A percentile compares a stretch with the other conserved stretches of the same genome.
Conservation (phyloP, 306 rosid species). For the Fragaria iinumae region DNA sequence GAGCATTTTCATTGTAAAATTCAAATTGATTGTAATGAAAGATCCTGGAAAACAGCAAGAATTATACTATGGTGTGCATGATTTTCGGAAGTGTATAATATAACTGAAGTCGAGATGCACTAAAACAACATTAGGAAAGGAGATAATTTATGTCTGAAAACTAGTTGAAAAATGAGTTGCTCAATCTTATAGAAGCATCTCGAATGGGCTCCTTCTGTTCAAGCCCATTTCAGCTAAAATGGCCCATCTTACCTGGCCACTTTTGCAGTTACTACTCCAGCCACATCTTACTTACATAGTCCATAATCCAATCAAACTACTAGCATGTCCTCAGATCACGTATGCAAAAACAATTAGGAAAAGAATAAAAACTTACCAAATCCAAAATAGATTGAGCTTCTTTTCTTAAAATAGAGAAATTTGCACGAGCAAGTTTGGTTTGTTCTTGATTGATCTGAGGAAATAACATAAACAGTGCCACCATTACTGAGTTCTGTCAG, state of each 20-base stretch:
- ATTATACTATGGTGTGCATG: neutral
- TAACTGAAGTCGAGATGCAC: neutral
- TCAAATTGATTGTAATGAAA: neutral
- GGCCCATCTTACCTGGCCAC: neutral
- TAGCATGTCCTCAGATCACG: neutral
- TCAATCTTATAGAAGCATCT: neutral
- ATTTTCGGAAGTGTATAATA: neutral
- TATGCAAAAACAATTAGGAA: slow-evolving; percentile 1
- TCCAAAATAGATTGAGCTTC: slow-evolving; percentile 82
- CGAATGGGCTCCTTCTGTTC: neutral
- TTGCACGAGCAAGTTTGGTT: slow-evolving; percentile 79
- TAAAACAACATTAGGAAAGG: neutral
- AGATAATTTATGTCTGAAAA: neutral
- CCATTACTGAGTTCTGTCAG: slow-evolving; percentile 1
- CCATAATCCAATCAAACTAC: neutral
- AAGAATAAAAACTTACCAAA: slow-evolving; percentile 55
- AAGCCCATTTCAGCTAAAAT: neutral
- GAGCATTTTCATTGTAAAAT: neutral
- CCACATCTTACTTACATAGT: neutral
- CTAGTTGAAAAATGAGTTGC: neutral
- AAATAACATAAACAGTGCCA: slow-evolving; percentile 17
- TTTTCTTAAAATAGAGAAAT: slow-evolving; percentile 81
- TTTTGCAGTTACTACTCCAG: neutral
- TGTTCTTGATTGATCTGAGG: slow-evolving; percentile 86
- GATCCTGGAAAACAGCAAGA: neutral